phyloP scores from a whole-genome alignment of 1,284 basidiomycete species.

The Sporisorium graminicola region DNA sequence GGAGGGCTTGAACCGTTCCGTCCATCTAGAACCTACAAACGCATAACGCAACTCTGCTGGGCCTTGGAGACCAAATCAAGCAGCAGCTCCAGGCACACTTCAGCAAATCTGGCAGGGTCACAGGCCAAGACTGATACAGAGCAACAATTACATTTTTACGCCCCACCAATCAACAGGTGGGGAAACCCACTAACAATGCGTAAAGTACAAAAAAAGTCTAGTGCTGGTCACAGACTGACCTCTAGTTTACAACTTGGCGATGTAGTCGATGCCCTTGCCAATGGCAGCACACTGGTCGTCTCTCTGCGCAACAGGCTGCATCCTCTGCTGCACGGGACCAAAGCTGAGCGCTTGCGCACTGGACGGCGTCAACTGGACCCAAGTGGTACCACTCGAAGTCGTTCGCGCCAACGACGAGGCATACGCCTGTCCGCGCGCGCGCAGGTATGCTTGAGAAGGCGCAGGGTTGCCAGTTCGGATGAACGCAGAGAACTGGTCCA shows the following conservation, averaged over 20 bases:
- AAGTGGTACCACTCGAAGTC: constrained; percentile 11
- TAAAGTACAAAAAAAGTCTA: not conserved
- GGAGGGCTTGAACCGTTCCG: too few species aligned
- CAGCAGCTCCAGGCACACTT: too few species aligned
- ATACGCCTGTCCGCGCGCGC: constrained; percentile 33
- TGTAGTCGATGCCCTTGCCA: constrained; percentile 36
- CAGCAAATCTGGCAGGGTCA: too few species aligned
- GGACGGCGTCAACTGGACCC: constrained; percentile 24
- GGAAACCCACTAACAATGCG: not conserved
- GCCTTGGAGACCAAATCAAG: too few species aligned
- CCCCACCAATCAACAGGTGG: not conserved
- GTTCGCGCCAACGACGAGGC: constrained; percentile 27
- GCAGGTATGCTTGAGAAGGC: constrained; percentile 21
- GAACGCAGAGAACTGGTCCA: constrained; percentile 46
- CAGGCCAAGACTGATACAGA: too few species aligned
- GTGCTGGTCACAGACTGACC: too few species aligned
- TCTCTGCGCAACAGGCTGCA: constrained; percentile 33
- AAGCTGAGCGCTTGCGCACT: constrained; percentile 29
- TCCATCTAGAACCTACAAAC: too few species aligned
- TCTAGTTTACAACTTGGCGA: constrained; percentile 26
- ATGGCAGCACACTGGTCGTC: constrained; percentile 47
- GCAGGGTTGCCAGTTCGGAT: constrained; percentile 40
- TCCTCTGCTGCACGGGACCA: constrained; percentile 38
- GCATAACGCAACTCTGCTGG: too few species aligned
- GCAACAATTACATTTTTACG: not conserved